Evolutionary conservation across 169 alveolate species (phyloP).

Genomic region (Plasmodium knowlesi): DNA sequence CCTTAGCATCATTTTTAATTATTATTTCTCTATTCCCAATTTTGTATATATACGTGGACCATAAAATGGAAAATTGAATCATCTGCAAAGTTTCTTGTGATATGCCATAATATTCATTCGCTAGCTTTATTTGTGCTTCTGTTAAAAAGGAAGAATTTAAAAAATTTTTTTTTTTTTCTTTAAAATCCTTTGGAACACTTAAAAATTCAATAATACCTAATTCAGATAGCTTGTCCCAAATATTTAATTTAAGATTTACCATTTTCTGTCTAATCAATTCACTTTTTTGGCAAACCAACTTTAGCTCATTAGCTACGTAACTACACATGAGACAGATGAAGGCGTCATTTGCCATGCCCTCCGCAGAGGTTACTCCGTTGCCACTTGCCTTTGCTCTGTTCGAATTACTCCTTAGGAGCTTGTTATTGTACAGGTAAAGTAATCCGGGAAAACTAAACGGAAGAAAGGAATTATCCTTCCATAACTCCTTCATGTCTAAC

Average conservation of each 20-base stretch:
- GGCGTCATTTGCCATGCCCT: not conserved
- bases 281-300: conserved; percentile 47
- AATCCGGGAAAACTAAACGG: conserved; percentile 74
- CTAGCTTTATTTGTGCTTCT: conserved; percentile 62
- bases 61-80: conserved; percentile 69
- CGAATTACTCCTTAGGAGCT: conserved; percentile 1
- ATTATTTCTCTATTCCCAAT: conserved; percentile 49
- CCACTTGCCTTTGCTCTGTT: not conserved
- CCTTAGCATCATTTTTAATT: conserved; percentile 39
- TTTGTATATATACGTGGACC: conserved; percentile 72
- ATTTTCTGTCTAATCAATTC: conserved; percentile 66
- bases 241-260: conserved; percentile 32
- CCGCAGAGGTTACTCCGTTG: not conserved
- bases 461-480: conserved; percentile 56
- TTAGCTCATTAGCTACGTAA: conserved; percentile 65
- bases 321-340: conserved; percentile 73
- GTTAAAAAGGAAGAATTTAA: conserved; percentile 60
- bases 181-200: conserved; percentile 69
- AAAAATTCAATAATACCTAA: conserved; percentile 63
- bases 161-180: conserved; percentile 50
- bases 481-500: conserved; percentile 64
- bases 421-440: conserved; percentile 51
- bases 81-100: conserved; percentile 58
- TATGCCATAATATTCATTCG: conserved; percentile 67
- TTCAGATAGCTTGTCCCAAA: conserved; percentile 61